Percentiles rank a stretch among this genome's conserved stretches.
phyloP scores from a whole-genome alignment of 768 basidiomycete species.

The Auricularia sp. region DNA sequence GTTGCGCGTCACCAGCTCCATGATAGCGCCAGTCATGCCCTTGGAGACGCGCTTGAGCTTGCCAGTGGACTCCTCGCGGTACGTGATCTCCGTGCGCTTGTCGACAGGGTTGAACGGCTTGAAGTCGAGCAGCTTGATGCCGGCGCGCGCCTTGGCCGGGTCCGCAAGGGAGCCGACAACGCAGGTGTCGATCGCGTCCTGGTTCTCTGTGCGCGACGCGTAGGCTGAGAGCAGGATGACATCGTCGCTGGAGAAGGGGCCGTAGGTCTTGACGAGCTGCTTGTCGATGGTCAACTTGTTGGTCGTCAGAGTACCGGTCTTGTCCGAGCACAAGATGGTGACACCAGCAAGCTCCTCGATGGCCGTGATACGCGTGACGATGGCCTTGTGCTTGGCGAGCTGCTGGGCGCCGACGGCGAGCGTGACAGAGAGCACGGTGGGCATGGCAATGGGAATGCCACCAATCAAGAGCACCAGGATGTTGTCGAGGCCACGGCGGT shows the following conservation, averaged over 20 bases:
- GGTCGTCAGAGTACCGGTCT: slow-evolving; percentile 96
- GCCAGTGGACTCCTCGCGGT: slow-evolving; percentile 88
- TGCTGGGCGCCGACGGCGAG: slow-evolving; percentile 98
- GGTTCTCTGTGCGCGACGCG: slow-evolving; percentile 96
- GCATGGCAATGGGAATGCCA: slow-evolving; percentile 99
- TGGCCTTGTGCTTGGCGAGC: slow-evolving; percentile 98
- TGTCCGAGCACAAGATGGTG: slow-evolving; percentile 97
- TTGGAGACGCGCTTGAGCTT: slow-evolving; percentile 98
- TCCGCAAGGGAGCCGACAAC: slow-evolving; percentile 77
- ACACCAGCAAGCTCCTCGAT: slow-evolving; percentile 98
- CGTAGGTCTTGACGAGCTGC: slow-evolving; percentile 84
- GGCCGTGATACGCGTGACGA: slow-evolving; percentile 98
- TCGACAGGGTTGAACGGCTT: slow-evolving; percentile 99
- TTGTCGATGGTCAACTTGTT: slow-evolving; percentile 99
- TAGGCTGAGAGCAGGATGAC: slow-evolving; percentile 91
- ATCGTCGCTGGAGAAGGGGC: slow-evolving; percentile 78
- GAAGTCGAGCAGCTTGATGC: slow-evolving; percentile 96
- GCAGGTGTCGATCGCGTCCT: slow-evolving; percentile 91
- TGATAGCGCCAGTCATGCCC: slow-evolving; percentile 99
- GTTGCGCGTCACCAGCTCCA: slow-evolving; percentile 94
- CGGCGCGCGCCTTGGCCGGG: slow-evolving; percentile 63
- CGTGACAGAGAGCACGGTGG: slow-evolving; percentile 94
- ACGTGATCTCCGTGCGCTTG: slow-evolving; percentile 98
- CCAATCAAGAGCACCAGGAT: slow-evolving; percentile 98
- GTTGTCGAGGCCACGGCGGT: slow-evolving; percentile 93